phyloP scores from a whole-genome alignment of 2,329 filamentous ascomycete species.

The Didymella lethalis region DNA sequence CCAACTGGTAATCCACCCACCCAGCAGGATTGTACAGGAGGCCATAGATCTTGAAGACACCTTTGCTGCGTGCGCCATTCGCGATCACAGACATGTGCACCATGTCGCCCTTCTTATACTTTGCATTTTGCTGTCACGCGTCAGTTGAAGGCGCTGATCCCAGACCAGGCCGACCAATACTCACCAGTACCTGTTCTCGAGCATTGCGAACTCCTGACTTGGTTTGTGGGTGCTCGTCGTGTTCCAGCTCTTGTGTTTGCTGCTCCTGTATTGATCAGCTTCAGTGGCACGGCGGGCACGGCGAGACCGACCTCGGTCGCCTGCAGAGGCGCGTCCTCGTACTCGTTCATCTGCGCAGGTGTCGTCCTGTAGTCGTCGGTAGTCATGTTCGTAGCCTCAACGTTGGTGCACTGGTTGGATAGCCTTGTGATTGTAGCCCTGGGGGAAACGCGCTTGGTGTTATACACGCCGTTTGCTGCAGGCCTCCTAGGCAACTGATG shows the following conservation, averaged over 20 bases:
- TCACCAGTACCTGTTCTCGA: background rate
- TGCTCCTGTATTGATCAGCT: constrained; percentile 39
- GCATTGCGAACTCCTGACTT: constrained; percentile 35
- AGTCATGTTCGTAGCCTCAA: too few species aligned
- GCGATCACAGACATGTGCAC: constrained; percentile 41
- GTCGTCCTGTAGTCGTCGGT: too few species aligned
- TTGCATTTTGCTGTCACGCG: constrained; percentile 28
- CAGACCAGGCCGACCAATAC: background rate
- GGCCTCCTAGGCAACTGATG: constrained; percentile 36
- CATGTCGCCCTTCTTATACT: constrained; percentile 32
- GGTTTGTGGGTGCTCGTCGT: constrained; percentile 27
- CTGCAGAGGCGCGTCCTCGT: constrained; percentile 30
- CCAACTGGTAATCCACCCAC: constrained; percentile 43
- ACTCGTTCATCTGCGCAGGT: too few species aligned
- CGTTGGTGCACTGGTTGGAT: too few species aligned
- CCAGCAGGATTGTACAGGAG: constrained; percentile 22
- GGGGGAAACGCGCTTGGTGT: background rate
- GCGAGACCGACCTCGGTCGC: constrained; percentile 30
- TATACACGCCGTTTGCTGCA: constrained; percentile 39
- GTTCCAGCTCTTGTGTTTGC: constrained; percentile 18
- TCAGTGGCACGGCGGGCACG: constrained; percentile 23
- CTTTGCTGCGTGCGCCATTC: constrained; percentile 32
- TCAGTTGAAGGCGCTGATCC: too few species aligned
- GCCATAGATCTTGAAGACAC: constrained; percentile 31
- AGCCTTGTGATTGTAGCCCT: background rate